Evolutionary conservation across 2,329 filamentous ascomycete species (phyloP).

Genomic region (Penicillium sp.): DNA sequence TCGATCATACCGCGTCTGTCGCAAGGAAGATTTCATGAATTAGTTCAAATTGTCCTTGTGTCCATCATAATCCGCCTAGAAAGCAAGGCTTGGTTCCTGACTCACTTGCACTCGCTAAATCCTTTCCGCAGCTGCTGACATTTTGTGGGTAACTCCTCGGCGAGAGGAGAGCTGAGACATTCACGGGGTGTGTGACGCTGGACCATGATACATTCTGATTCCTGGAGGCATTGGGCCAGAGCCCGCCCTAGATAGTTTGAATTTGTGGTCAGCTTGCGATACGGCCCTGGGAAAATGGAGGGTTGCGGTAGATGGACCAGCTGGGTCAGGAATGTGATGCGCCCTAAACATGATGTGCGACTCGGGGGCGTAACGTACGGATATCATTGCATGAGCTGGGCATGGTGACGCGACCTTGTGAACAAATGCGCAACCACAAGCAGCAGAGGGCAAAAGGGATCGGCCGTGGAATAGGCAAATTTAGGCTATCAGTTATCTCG

Average conservation of each 20-base stretch:
- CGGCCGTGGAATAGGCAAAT: constrained; percentile 16
- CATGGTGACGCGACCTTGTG: constrained; percentile 56
- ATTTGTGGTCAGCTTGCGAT: constrained; percentile 21
- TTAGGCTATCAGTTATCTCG: constrained; percentile 17
- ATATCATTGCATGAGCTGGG: constrained; percentile 96
- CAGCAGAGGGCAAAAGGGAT: background rate
- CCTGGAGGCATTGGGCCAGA: constrained; percentile 89
- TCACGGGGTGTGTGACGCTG: constrained; percentile 82
- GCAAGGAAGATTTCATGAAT: background rate
- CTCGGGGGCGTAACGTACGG: constrained; percentile 58
- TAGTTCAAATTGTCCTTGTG: constrained; percentile 4
- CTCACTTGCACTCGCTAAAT: constrained; percentile 83
- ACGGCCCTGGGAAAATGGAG: background rate
- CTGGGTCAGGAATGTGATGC: background rate
- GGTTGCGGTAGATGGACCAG: constrained; percentile 1
- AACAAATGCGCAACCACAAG: constrained; percentile 4
- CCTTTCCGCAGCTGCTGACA: constrained; percentile 93
- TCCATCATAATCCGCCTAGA: background rate
- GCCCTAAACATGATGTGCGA: background rate
- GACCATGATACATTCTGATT: constrained; percentile 94
- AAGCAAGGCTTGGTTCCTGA: constrained; percentile 6
- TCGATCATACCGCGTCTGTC: constrained; percentile 79
- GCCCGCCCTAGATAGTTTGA: constrained; percentile 66
- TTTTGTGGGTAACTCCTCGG: constrained; percentile 76
- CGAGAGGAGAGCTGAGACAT: constrained; percentile 79